phyloP scores from a whole-genome alignment of 495 filamentous ascomycete genomes.

The Penicillium ochrochloron region DNA sequence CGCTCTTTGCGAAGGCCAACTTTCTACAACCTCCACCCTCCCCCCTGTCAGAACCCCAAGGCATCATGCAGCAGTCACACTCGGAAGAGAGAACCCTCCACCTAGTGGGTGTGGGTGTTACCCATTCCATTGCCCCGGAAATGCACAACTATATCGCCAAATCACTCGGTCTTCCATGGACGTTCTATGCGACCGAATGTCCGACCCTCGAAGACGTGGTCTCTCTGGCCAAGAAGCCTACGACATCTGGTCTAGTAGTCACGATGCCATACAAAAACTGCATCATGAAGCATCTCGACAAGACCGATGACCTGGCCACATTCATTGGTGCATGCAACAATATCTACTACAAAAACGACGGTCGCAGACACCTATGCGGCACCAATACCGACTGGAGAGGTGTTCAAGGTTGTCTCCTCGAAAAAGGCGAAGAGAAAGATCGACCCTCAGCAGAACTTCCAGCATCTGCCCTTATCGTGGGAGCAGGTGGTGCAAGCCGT shows the following conservation, averaged over 20 bases:
- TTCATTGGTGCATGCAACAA: slow-evolving; percentile 70
- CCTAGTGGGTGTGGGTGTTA: slow-evolving; percentile 46
- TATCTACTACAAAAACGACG: slow-evolving; percentile 56
- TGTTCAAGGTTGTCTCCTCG: slow-evolving; percentile 58
- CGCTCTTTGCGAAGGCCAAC: neutral
- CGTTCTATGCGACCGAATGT: slow-evolving; percentile 44
- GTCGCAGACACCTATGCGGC: slow-evolving; percentile 51
- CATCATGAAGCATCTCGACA: slow-evolving; percentile 64
- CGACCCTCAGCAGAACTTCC: slow-evolving; percentile 31
- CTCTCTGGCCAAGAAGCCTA: slow-evolving; percentile 37
- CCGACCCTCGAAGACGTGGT: slow-evolving; percentile 38
- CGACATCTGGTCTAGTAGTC: slow-evolving; percentile 60
- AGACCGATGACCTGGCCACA: slow-evolving; percentile 58
- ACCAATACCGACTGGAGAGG: slow-evolving; percentile 74
- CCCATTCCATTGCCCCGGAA: slow-evolving; percentile 48
- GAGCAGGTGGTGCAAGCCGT: slow-evolving; percentile 67
- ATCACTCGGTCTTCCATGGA: slow-evolving; percentile 43
- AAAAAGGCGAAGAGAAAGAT: slow-evolving; percentile 41
- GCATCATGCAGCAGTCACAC: neutral
- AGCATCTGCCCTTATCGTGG: slow-evolving; percentile 54
- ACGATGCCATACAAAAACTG: slow-evolving; percentile 73
- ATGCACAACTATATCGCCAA: slow-evolving; percentile 50
- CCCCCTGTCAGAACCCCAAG: neutral
- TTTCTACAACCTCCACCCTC: neutral
- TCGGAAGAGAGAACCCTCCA: slow-evolving; percentile 32